These are phyloP conservation scores for Pythium grandisporangium DNA, from an alignment of 352 stramenopile genomes.

Conservation along the genomic window DNA sequence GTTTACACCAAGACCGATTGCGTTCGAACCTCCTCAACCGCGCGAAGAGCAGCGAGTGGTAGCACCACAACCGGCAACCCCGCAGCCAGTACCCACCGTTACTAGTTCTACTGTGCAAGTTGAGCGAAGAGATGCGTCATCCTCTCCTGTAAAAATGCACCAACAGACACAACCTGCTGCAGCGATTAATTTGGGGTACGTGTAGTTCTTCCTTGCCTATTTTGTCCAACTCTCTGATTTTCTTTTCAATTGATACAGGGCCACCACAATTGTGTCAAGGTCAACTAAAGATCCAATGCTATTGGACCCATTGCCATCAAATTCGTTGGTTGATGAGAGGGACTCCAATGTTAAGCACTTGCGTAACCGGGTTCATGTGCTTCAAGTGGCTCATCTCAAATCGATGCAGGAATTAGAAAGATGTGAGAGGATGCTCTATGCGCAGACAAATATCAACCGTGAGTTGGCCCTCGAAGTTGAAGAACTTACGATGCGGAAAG, in stretches of 20 bases:
- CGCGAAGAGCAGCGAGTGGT: too few species aligned
- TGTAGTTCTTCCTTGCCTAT: neutral
- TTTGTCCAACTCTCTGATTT: neutral
- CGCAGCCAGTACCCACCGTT: constrained; percentile 9
- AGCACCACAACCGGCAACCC: constrained; percentile 3
- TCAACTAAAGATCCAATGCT: constrained; percentile 5
- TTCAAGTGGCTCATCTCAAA: constrained; percentile 87
- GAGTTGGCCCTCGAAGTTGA: constrained; percentile 89
- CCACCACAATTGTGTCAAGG: constrained; percentile 7
- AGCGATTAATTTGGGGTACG: constrained; percentile 6
- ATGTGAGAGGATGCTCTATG: constrained; percentile 91
- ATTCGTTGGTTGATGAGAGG: constrained; percentile 3
- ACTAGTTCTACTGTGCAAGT: constrained; percentile 10
- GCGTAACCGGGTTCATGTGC: constrained; percentile 72
- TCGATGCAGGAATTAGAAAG: constrained; percentile 88
- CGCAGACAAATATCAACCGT: constrained; percentile 92
- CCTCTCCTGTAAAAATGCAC: constrained; percentile 38
- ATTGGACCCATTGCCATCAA: too few species aligned
- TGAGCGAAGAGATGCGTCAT: constrained; percentile 52
- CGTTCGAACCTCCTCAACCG: too few species aligned
- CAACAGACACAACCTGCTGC: too few species aligned
- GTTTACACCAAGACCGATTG: too few species aligned
- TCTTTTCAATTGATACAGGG: constrained; percentile 3
- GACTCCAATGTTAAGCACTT: constrained; percentile 48
- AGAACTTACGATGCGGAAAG: constrained; percentile 65